phyloP scores from a whole-genome alignment of 805 yeast species.

The Isabelozyma rhagii region DNA sequence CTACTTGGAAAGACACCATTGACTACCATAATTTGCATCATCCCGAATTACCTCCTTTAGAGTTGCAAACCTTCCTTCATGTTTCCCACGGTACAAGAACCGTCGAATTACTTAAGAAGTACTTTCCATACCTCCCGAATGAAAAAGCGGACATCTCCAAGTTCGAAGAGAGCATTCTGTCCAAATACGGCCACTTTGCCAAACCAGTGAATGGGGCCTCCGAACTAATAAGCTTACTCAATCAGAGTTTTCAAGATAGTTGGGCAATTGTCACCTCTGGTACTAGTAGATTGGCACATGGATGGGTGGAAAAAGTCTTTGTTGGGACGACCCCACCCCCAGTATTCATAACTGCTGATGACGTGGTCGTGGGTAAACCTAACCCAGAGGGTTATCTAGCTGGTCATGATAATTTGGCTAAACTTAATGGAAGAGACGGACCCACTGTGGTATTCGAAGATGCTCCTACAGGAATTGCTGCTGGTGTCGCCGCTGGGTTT shows the following conservation, averaged over 20 bases:
- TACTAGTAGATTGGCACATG: constrained; percentile 12
- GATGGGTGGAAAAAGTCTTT: constrained; percentile 13
- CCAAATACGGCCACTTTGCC: constrained; percentile 14
- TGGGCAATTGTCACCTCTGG: constrained; percentile 22
- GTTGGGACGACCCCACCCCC: constrained; percentile 5
- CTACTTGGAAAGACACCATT: constrained; percentile 11
- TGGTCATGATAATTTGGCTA: constrained; percentile 4
- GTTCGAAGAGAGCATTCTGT: constrained; percentile 10
- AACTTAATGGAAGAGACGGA: neutral
- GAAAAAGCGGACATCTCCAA: constrained; percentile 4
- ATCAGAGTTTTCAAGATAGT: neutral
- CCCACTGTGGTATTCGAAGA: constrained; percentile 17
- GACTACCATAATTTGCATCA: constrained; percentile 9
- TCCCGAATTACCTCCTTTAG: constrained; percentile 8
- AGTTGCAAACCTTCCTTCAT: constrained; percentile 7
- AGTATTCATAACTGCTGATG: constrained; percentile 18
- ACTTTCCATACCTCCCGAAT: constrained; percentile 10
- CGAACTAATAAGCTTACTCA: constrained; percentile 4
- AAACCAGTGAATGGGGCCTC: constrained; percentile 10
- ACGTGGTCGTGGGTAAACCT: constrained; percentile 15
- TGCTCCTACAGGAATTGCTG: constrained; percentile 15
- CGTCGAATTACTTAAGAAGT: constrained; percentile 8
- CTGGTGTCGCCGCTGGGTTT: constrained; percentile 17
- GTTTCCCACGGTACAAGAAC: constrained; percentile 16
- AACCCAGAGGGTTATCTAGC: constrained; percentile 16